Evolutionary conservation across 2,329 filamentous ascomycete species (phyloP), one percentile per base, ranked within the genome.

Genomic region (Fusarium lateritium): DNA sequence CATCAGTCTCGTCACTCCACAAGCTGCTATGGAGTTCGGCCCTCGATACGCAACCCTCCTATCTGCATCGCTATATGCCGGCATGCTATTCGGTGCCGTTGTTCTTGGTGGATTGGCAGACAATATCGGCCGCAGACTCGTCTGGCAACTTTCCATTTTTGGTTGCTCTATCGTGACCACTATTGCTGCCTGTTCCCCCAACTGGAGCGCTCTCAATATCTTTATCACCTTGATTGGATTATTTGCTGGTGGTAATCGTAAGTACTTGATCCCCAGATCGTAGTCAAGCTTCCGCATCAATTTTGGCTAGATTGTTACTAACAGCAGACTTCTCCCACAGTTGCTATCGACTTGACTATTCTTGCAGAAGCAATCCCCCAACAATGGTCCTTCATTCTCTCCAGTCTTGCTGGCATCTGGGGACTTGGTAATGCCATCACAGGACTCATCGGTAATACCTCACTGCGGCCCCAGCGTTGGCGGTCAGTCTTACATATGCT

Each of bases 401-500:
- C 49, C 13, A 52, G 36, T 31, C 49, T 52, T 2, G 49, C 49
- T 10, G 49, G 26, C 1, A 52, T 52, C 24, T 52, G 49, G 49
- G 49, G 49, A 8, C 28, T 52, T 6, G 36, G 49, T 7, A 52
- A 52, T 5, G 49, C 49, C 0, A 26, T 44, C 7, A 52, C 49
- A 0, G 49, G 49, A 6, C 49, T 52, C 0, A 44, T 52, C 1
- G 49, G 49, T 52, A 44, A 22, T 9, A 9, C 8, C n/a, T 24
- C 40, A 9, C 28, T 31, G 2, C 3, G 13, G 10, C 13, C 9
- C 28, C 28, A 31, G 10, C 28, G 13, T 31, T 31, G 4, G 28
- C 1, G 28, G 28, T 11, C 28, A 4, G 10, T 31, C 0, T 5
- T 4, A 2, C 1, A 2, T 11, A 3, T 5, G 8, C 1, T 14